Evolutionary conservation across 2,329 filamentous ascomycete genomes (phyloP).

Genomic region (Sclerotinia subarctica): DNA sequence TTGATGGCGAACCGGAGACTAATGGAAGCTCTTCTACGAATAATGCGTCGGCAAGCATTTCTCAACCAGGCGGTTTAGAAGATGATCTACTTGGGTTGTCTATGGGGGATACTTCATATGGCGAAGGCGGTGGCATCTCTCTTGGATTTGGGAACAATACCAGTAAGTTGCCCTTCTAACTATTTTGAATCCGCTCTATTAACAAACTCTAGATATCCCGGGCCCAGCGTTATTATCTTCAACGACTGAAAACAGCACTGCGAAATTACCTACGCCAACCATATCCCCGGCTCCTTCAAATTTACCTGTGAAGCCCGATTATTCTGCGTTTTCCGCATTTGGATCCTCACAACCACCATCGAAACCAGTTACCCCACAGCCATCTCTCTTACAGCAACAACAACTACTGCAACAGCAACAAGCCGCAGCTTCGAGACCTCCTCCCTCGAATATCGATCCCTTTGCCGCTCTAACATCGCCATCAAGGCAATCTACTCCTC

Average conservation of each 20-base stretch:
- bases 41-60: conserved; percentile 38
- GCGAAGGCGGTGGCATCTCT: conserved; percentile 76
- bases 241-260: conserved; percentile 57
- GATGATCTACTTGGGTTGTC: conserved; percentile 89
- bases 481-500: conserved; percentile 44
- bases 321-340: conserved; percentile 55
- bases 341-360: conserved; percentile 49
- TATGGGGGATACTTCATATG: conserved; percentile 61
- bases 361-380: conserved; percentile 53
- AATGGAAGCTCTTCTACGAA: conserved; percentile 50
- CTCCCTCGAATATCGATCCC: conserved; percentile 51
- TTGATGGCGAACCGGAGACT: conserved; percentile 63
- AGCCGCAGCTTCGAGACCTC: conserved; percentile 40
- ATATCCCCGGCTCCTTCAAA: conserved; percentile 30
- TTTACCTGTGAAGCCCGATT: conserved; percentile 38
- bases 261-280: conserved; percentile 48
- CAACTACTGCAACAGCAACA: conserved; percentile 35
- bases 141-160: conserved; percentile 72
- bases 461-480: conserved; percentile 51
- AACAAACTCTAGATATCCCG: conserved; percentile 54
- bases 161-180: conserved; percentile 47
- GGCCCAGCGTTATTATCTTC: conserved; percentile 62
- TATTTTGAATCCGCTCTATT: not conserved
- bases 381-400: conserved; percentile 45
- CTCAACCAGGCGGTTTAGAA: conserved; percentile 64